Base-by-base conservation (phyloP, 2,329 filamentous ascomycete species). In the Calonectria honghensis region DNA sequence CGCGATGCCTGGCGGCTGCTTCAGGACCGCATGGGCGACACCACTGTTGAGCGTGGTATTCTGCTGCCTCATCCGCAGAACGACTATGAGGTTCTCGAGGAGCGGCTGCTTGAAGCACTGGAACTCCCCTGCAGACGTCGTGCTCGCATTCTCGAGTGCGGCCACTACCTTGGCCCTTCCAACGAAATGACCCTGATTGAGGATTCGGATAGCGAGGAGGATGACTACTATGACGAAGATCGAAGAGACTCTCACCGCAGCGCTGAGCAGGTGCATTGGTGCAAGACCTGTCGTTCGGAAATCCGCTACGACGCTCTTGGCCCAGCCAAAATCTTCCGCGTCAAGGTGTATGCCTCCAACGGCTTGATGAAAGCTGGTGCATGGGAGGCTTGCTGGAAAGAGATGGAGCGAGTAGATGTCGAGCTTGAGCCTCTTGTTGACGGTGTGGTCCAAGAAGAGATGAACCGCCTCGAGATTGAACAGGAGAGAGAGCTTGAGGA, bases 331-430 rank as follows among this genome's bases (percentile, higher is more conserved):
- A 88, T 92, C 64, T 97, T 95, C 88, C 91, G 93, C 37, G 90
- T 98, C 83, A 97, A 96, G 82, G 93, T 98, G 1, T 99, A 96
- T 81, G 97, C 97, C 0, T 96, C 96, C 68, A 99, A 98, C 84
- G 97, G 97, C 0, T 87, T 98, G 63, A 98, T 99, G 95, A 92
- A 93, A 73, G 93, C 95, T 6, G 95, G 95, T 0, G 96, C 97
- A 0, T 99, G 97, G 97, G 91, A 92, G 6, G 96, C 96, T 2
- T 96, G 95, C 73, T 99, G 96, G 96, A 94, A 92, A 79, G 96
- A 98, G 85, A 99, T 99, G 97, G 97, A 99, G 86, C 91, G 96
- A n/a, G 95, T 98, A 0, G 97, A 99, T 82, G 95, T 98, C 1
- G 96, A 98, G 84, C 91, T 99, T 68, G 92, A 94, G 80, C 94